Evolutionary conservation across 1,139 yeast genomes (phyloP).

Genomic region (Petasospora fabianii): DNA sequence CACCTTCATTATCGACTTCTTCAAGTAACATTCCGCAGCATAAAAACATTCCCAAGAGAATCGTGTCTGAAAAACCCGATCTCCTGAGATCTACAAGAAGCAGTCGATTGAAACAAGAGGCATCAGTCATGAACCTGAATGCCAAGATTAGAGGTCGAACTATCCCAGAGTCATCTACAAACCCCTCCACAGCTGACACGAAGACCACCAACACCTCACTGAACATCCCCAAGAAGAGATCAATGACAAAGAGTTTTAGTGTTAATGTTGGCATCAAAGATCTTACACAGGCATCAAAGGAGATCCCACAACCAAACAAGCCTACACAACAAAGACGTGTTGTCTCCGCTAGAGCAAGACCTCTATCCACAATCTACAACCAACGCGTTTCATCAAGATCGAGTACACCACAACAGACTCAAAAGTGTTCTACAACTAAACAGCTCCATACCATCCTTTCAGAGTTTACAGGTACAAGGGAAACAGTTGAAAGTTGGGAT

Average conservation of each 20-base stretch:
- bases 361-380: conserved; percentile 3
- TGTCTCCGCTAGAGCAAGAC: conserved; percentile 4
- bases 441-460: conserved; percentile 10
- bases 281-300: conserved; percentile 5
- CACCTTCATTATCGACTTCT: not conserved
- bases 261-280: conserved; percentile 19
- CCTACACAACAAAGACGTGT: conserved; percentile 1
- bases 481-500: conserved; percentile 10
- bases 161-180: conserved; percentile 1
- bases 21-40: conserved; percentile 9
- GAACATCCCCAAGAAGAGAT: conserved; percentile 14
- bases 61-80: conserved; percentile 14
- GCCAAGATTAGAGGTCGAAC: conserved; percentile 3
- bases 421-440: conserved; percentile 10
- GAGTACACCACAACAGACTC: conserved; percentile 5
- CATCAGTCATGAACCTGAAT: conserved; percentile 13
- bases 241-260: conserved; percentile 21
- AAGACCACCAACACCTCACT: conserved; percentile 2
- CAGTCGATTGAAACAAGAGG: conserved; percentile 20
- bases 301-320: not conserved
- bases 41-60: conserved; percentile 10
- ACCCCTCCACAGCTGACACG: not conserved
- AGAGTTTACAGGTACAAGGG: conserved; percentile 10
- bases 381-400: conserved; percentile 5
- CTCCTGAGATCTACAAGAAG: conserved; percentile 17